Percentiles rank a stretch among this genome's conserved stretches.
These are phyloP conservation scores for Beauveria rudraprayagi DNA, from an alignment of 2,329 filamentous ascomycete species.

Conservation along the genomic window DNA sequence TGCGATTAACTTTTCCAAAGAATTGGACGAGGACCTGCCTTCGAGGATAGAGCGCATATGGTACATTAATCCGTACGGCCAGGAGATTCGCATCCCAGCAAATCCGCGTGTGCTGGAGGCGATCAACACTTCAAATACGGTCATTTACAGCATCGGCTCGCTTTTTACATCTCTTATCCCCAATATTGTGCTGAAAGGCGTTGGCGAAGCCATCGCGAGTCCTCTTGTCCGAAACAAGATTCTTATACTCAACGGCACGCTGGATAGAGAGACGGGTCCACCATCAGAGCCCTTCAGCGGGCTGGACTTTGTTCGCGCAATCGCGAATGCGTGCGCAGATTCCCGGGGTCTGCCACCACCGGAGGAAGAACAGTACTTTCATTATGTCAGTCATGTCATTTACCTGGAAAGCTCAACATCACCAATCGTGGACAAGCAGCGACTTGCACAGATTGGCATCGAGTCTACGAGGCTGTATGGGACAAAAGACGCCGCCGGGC, in stretches of 20 bases:
- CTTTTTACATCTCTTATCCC: slow-evolving; percentile 87
- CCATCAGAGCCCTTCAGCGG: slow-evolving; percentile 57
- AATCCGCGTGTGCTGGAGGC: slow-evolving; percentile 73
- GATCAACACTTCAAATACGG: slow-evolving; percentile 52
- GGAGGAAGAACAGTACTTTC: slow-evolving; percentile 41
- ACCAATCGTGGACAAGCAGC: slow-evolving; percentile 60
- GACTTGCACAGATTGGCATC: slow-evolving; percentile 60
- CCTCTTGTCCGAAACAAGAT: slow-evolving; percentile 58
- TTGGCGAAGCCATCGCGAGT: slow-evolving; percentile 51
- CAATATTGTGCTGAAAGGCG: slow-evolving; percentile 65
- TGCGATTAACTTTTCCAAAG: slow-evolving; percentile 76
- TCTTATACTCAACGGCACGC: slow-evolving; percentile 72
- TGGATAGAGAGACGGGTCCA: slow-evolving; percentile 83
- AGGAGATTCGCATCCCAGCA: slow-evolving; percentile 78
- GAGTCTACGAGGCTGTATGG: slow-evolving; percentile 73
- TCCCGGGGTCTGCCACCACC: slow-evolving; percentile 45
- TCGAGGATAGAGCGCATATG: slow-evolving; percentile 74
- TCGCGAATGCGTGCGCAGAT: slow-evolving; percentile 65
- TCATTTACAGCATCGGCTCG: slow-evolving; percentile 91
- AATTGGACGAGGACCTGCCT: slow-evolving; percentile 64
- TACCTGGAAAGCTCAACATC: slow-evolving; percentile 65
- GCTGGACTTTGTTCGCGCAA: slow-evolving; percentile 72
- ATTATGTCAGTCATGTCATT: slow-evolving; percentile 77
- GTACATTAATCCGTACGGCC: slow-evolving; percentile 99
- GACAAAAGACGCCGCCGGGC: slow-evolving; percentile 37